Evolutionary conservation across 1,139 yeast species (phyloP).

Genomic region (Scheffersomyces cryptocercus): DNA sequence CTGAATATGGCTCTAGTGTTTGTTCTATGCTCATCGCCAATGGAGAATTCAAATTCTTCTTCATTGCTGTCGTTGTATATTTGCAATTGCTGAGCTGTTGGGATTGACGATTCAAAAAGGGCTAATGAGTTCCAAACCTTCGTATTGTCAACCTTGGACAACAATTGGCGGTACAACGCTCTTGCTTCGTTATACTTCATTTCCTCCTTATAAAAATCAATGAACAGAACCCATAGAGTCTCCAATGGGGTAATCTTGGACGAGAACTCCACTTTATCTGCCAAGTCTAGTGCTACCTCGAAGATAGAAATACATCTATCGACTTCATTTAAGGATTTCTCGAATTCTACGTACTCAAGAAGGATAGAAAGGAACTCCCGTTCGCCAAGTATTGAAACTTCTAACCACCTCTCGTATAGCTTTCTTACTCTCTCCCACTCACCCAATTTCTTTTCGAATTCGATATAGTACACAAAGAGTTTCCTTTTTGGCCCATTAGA

Average conservation of each 20-base stretch:
- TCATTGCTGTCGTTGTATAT: conserved; percentile 35
- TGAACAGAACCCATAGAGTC: conserved; percentile 48
- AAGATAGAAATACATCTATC: conserved; percentile 66
- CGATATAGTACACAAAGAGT: conserved; percentile 64
- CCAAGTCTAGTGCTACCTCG: conserved; percentile 45
- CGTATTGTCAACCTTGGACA: conserved; percentile 33
- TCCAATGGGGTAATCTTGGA: conserved; percentile 17
- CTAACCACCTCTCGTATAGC: conserved; percentile 69
- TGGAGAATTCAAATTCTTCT: conserved; percentile 51
- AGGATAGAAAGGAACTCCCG: conserved; percentile 20
- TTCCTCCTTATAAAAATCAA: conserved; percentile 62
- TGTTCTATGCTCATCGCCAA: conserved; percentile 52
- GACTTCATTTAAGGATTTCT: conserved; percentile 65
- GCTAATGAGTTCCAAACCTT: conserved; percentile 70
- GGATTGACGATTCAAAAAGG: conserved; percentile 68
- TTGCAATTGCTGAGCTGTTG: conserved; percentile 52
- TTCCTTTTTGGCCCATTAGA: conserved; percentile 53
- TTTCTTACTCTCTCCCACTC: conserved; percentile 79
- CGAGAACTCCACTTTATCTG: conserved; percentile 11
- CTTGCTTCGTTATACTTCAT: conserved; percentile 61
- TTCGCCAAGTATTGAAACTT: conserved; percentile 45
- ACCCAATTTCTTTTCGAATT: conserved; percentile 53
- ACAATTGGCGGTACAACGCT: conserved; percentile 44
- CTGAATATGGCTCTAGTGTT: conserved; percentile 59
- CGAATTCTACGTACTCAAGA: conserved; percentile 65